A percentile compares a stretch with the other conserved stretches of the same genome.
phyloP scores from a whole-genome alignment of 768 basidiomycete species.

The Auriscalpium orientale region DNA sequence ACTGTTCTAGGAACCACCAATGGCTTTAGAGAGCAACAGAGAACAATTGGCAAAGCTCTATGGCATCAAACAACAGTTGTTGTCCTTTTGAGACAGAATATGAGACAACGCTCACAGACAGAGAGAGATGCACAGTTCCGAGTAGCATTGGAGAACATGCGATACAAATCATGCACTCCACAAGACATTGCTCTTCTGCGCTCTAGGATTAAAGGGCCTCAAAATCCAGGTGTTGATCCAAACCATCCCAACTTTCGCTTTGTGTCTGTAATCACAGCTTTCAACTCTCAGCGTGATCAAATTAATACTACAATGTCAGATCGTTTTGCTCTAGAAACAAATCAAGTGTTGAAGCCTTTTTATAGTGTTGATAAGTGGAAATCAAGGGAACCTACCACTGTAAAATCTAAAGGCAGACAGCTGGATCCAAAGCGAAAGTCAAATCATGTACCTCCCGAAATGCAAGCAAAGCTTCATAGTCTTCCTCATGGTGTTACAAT shows the following conservation, averaged over 20 bases:
- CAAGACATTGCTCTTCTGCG: conserved; percentile 31
- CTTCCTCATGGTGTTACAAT: conserved; percentile 10
- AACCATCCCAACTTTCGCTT: conserved; percentile 20
- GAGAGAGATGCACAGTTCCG: conserved; percentile 22
- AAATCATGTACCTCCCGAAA: background rate
- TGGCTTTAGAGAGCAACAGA: background rate
- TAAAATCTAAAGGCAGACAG: background rate
- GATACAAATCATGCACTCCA: conserved; percentile 26
- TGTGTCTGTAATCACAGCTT: conserved; percentile 31
- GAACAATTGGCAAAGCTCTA: conserved; percentile 9
- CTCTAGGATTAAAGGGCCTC: conserved; percentile 16
- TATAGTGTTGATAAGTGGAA: conserved; percentile 16
- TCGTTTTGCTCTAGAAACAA: conserved; percentile 27
- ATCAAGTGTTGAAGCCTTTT: conserved; percentile 21
- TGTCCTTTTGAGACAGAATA: conserved; percentile 15
- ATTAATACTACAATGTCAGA: conserved; percentile 26
- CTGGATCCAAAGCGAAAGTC: background rate
- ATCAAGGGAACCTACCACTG: too few species aligned
- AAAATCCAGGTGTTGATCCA: conserved; percentile 6
- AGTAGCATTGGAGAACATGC: conserved; percentile 24
- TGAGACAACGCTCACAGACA: conserved; percentile 10
- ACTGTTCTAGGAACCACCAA: background rate
- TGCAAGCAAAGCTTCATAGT: conserved; percentile 18
- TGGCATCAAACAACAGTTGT: conserved; percentile 16
- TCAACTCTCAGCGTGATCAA: conserved; percentile 29